Percentiles rank a stretch among this genome's conserved stretches.
Conservation (phyloP, 441 rosid species). For the Erodium trifolium region DNA sequence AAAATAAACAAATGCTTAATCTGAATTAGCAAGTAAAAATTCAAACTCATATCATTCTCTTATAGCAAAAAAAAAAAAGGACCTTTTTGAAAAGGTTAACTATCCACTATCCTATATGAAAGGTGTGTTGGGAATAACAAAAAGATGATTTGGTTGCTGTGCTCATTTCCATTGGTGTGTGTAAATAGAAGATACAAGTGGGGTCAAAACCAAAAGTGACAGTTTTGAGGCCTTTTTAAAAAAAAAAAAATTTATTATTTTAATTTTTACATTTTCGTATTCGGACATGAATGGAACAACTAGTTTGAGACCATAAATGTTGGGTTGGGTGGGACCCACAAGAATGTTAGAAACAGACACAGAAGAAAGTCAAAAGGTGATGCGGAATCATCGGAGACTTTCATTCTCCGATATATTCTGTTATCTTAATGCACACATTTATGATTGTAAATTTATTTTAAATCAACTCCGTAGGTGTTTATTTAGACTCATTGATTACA, state of each 20-base stretch:
- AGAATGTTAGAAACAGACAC: background rate
- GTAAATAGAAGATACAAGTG: background rate
- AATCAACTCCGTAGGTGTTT: no score
- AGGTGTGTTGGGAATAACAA: no score
- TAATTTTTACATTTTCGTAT: no score
- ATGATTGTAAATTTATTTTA: background rate
- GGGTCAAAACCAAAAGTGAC: background rate
- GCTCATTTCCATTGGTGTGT: background rate
- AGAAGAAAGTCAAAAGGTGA: background rate
- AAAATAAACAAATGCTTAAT: no score
- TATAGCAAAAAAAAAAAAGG: no score
- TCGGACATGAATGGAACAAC: background rate
- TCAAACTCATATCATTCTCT: no score
- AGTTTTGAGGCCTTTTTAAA: background rate
- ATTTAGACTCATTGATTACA: no score
- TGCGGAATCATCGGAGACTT: constrained; percentile 1
- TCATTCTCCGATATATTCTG: constrained; percentile 2
- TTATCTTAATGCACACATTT: background rate
- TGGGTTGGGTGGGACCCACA: background rate
- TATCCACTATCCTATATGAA: no score
- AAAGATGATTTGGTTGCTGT: no score
- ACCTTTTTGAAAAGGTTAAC: no score
- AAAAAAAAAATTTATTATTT: background rate
- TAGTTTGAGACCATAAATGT: background rate
- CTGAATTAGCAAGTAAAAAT: no score